Evolutionary conservation across 768 basidiomycete genomes (phyloP).

Genomic region (Lactarius deliciosus): DNA sequence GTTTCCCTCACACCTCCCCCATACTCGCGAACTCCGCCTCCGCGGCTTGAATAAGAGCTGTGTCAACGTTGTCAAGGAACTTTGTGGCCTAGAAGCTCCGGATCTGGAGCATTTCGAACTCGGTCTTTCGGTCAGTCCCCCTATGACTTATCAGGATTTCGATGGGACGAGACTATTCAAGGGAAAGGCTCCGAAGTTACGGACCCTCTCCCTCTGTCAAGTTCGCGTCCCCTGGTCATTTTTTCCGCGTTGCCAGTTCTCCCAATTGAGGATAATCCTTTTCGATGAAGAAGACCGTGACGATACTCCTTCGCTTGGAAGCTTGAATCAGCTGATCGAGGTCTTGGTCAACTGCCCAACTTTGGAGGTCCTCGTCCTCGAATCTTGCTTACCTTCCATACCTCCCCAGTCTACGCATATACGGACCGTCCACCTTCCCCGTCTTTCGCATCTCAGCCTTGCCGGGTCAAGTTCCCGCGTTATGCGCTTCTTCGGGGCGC

Average conservation of each 20-base stretch:
- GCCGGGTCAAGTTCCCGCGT: slow-evolving; percentile 10
- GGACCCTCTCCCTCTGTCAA: slow-evolving; percentile 1
- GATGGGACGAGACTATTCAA: neutral
- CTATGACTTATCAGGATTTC: neutral
- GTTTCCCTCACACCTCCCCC: slow-evolving; percentile 5
- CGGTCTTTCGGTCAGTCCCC: neutral
- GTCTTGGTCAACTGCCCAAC: slow-evolving; percentile 4
- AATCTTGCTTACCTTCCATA: slow-evolving; percentile 2
- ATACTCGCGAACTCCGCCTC: slow-evolving; percentile 18
- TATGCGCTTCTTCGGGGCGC: slow-evolving; percentile 5
- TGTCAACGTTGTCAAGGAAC: neutral
- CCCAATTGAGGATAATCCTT: slow-evolving; percentile 10
- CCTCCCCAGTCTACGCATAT: neutral
- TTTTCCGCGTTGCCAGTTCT: slow-evolving; percentile 14
- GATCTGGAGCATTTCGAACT: slow-evolving; percentile 17
- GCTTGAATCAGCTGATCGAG: neutral
- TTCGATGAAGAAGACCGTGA: neutral
- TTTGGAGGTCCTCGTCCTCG: slow-evolving; percentile 11
- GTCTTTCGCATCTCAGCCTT: slow-evolving; percentile 7
- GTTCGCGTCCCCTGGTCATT: slow-evolving; percentile 5
- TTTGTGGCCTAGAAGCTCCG: slow-evolving; percentile 7
- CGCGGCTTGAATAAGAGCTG: neutral
- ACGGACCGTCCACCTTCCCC: slow-evolving; percentile 13
- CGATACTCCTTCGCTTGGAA: neutral
- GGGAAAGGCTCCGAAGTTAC: slow-evolving; percentile 11